phyloP scores from a whole-genome alignment of 2,329 filamentous ascomycete genomes.

The Colletotrichum tamarilloi region DNA sequence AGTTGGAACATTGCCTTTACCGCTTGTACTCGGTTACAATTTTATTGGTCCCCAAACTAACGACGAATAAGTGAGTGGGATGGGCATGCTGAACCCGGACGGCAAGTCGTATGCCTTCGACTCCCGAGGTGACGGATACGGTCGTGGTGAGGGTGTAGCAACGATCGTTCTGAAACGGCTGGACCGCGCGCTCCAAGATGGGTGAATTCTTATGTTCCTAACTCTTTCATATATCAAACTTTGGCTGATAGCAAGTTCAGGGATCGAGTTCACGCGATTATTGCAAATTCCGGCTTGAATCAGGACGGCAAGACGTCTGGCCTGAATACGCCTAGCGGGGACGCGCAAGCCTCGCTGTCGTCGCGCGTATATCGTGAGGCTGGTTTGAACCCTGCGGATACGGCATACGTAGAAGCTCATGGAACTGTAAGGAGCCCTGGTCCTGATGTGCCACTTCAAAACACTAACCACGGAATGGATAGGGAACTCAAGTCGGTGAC shows the following conservation, averaged over 20 bases:
- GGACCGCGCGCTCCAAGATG: constrained; percentile 50
- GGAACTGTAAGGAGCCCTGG: constrained; percentile 52
- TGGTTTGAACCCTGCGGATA: constrained; percentile 38
- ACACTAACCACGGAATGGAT: too few species aligned
- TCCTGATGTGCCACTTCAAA: too few species aligned
- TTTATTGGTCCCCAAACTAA: too few species aligned
- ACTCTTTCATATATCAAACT: too few species aligned
- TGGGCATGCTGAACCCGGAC: neutral
- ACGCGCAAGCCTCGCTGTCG: constrained; percentile 48
- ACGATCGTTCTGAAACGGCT: constrained; percentile 59
- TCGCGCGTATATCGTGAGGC: constrained; percentile 46
- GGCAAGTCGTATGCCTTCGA: neutral
- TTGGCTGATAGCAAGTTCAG: constrained; percentile 31
- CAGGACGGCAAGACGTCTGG: constrained; percentile 54
- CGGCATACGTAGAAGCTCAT: constrained; percentile 54
- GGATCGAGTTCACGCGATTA: constrained; percentile 50
- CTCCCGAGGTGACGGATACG: neutral
- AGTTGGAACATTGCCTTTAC: too few species aligned
- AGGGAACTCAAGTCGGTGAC: constrained; percentile 62
- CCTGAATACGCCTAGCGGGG: constrained; percentile 45
- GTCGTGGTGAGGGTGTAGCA: constrained; percentile 25
- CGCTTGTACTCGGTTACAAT: too few species aligned
- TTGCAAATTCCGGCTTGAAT: constrained; percentile 49
- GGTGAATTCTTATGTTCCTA: constrained; percentile 12
- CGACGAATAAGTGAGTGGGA: neutral